These are phyloP conservation scores for Epichloe coenophiala DNA, from an alignment of 2,329 filamentous ascomycete genomes.

Conservation along the genomic window DNA sequence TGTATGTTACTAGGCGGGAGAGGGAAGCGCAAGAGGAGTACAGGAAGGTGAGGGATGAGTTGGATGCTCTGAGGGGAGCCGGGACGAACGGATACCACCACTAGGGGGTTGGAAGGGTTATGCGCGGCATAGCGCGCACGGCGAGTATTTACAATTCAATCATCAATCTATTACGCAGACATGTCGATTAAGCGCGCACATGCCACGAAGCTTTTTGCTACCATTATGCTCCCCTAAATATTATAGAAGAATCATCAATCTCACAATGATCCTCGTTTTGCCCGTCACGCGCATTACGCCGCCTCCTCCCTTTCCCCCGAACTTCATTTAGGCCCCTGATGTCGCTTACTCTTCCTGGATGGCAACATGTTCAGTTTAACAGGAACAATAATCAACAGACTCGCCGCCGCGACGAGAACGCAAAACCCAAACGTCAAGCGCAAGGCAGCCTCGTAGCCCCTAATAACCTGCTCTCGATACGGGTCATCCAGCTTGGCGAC, in stretches of 20 bases:
- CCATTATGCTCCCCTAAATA: too few relatives aligned
- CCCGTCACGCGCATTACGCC: too few relatives aligned
- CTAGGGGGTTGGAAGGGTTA: slow-evolving; percentile 9
- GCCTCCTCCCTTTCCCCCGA: background rate
- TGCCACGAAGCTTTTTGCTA: too few relatives aligned
- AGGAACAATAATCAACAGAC: slow-evolving; percentile 32
- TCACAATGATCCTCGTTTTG: too few relatives aligned
- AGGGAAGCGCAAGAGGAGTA: slow-evolving; percentile 85
- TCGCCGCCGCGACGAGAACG: slow-evolving; percentile 32
- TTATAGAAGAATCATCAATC: too few relatives aligned
- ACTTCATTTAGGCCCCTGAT: background rate
- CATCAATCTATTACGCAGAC: too few relatives aligned
- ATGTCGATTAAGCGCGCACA: too few relatives aligned
- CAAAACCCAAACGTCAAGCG: slow-evolving; percentile 32
- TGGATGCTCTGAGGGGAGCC: slow-evolving; percentile 41
- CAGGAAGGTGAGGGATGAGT: slow-evolving; percentile 60
- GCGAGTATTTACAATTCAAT: too few relatives aligned
- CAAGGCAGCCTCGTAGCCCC: slow-evolving; percentile 39
- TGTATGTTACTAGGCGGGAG: slow-evolving; percentile 66
- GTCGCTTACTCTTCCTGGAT: slow-evolving; percentile 18
- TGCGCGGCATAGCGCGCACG: background rate
- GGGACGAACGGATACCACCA: slow-evolving; percentile 26
- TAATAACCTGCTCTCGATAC: slow-evolving; percentile 41
- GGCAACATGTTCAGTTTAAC: slow-evolving; percentile 41
- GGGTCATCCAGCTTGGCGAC: slow-evolving; percentile 29